Conservation (phyloP, 163 green algal genomes). For the Volvox carteri region DNA sequence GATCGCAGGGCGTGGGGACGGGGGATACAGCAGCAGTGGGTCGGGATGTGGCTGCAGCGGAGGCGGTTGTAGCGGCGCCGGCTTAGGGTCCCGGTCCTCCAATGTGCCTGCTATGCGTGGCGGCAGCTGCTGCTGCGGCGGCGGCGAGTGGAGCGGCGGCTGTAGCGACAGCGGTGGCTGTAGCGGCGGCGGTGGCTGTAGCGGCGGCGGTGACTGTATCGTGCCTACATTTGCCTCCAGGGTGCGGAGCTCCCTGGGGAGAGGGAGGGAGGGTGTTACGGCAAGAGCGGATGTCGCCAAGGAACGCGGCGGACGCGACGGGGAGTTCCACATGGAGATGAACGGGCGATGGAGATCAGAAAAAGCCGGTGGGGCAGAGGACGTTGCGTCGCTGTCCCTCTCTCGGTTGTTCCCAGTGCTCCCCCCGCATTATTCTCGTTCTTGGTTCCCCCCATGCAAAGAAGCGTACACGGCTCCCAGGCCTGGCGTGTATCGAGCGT, state of each 20-base stretch:
- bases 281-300: neutral
- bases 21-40: slow-evolving; percentile 5
- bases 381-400: too few relatives aligned
- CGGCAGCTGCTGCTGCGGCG: neutral
- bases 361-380: too few relatives aligned
- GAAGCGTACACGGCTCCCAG: too few relatives aligned
- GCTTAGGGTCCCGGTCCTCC: neutral
- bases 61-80: too few relatives aligned
- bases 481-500: too few relatives aligned
- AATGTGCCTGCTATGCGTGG: neutral
- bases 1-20: slow-evolving; percentile 50
- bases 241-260: slow-evolving; percentile 56
- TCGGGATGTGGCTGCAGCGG: neutral
- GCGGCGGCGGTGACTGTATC: neutral
- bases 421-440: too few relatives aligned
- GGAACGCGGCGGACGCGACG: too few relatives aligned
- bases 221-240: slow-evolving; percentile 45
- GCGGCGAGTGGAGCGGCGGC: neutral
- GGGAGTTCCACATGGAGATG: too few relatives aligned
- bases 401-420: too few relatives aligned
- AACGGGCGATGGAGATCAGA: too few relatives aligned
- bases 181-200: neutral
- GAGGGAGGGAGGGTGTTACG: neutral
- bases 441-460: too few relatives aligned
- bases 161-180: neutral